phyloP scores from a whole-genome alignment of 768 basidiomycete species.

The Trametes cubensis region DNA sequence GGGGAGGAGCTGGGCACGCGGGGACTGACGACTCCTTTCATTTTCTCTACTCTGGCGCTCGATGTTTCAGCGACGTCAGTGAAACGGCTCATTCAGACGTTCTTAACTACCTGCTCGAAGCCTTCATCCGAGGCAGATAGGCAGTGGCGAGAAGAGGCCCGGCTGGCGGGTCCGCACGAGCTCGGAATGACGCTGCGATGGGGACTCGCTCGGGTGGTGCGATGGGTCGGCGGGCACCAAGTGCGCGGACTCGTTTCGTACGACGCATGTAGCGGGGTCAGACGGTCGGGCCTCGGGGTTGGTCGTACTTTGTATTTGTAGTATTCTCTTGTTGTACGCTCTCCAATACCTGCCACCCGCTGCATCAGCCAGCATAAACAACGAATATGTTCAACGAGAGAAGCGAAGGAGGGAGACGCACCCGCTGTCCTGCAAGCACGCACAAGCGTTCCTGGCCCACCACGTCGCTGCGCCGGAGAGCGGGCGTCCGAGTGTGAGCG shows the following conservation, averaged over 20 bases:
- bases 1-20: conserved; percentile 70
- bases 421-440: too few relatives aligned
- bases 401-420: too few relatives aligned
- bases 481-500: too few relatives aligned
- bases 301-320: too few relatives aligned
- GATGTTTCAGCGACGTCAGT: conserved; percentile 79
- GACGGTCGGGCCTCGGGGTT: too few relatives aligned
- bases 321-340: too few relatives aligned
- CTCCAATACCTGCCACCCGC: too few relatives aligned
- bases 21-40: conserved; percentile 84
- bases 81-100: conserved; percentile 76
- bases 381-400: too few relatives aligned
- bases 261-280: conserved; percentile 77
- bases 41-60: conserved; percentile 87
- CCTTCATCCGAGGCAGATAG: conserved; percentile 45
- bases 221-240: conserved; percentile 68
- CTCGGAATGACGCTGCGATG: conserved; percentile 92
- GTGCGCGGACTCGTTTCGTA: conserved; percentile 85
- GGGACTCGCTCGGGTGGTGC: conserved; percentile 81
- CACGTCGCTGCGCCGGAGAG: too few relatives aligned
- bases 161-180: conserved; percentile 84
- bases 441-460: too few relatives aligned
- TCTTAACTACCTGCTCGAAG: conserved; percentile 63
- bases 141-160: conserved; percentile 78
- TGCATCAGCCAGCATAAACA: too few relatives aligned